Conservation (phyloP, 2,329 filamentous ascomycete species). For the Colletotrichum navitas region DNA sequence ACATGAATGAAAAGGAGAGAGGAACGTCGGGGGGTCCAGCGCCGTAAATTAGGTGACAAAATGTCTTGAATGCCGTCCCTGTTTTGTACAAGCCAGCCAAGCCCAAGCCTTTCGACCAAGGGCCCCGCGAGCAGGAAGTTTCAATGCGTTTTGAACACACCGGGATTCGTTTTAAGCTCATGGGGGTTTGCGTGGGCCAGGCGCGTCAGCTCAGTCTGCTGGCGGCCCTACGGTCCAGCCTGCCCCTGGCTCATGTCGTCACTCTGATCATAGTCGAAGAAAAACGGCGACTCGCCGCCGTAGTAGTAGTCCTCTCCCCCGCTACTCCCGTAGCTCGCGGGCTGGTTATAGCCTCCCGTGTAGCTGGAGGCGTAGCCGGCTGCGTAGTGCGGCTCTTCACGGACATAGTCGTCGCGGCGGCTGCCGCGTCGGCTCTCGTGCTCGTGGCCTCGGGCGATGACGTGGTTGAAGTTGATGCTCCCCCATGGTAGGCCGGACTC, state of each 20-base stretch:
- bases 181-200: no score
- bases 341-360: conserved; percentile 43
- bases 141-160: no score
- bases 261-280: conserved; percentile 43
- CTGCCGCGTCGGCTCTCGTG: conserved; percentile 59
- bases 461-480: conserved; percentile 71
- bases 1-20: background rate
- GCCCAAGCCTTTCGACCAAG: background rate
- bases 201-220: background rate
- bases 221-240: conserved; percentile 7
- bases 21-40: background rate
- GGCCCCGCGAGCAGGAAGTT: background rate
- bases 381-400: conserved; percentile 51
- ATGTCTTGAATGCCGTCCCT: background rate
- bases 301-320: conserved; percentile 51
- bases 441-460: conserved; percentile 65
- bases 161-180: no score
- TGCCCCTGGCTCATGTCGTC: conserved; percentile 18
- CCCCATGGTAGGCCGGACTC: conserved; percentile 80
- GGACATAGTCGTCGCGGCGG: conserved; percentile 52
- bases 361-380: conserved; percentile 45
- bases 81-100: background rate
- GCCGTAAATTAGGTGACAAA: background rate
- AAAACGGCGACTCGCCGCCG: conserved; percentile 47
- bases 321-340: conserved; percentile 51